phyloP scores from a whole-genome alignment of 495 filamentous ascomycete genomes.

The Neurospora tetraspora region DNA sequence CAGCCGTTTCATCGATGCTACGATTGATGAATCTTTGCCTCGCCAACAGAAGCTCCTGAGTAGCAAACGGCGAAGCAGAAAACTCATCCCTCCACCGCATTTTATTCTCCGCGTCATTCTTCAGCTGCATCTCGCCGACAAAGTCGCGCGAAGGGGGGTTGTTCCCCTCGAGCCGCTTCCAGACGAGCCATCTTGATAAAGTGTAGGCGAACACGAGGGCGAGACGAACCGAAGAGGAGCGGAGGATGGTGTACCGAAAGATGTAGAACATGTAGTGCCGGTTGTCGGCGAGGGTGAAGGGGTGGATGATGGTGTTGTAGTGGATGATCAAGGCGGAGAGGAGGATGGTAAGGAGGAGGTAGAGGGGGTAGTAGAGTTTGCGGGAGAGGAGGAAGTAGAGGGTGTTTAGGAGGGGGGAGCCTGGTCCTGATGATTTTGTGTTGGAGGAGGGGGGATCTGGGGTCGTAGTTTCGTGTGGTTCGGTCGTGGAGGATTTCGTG shows the following conservation, averaged over 20 bases:
- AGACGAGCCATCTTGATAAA: constrained; percentile 51
- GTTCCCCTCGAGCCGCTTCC: constrained; percentile 32
- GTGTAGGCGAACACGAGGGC: constrained; percentile 44
- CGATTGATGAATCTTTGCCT: neutral
- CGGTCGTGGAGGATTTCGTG: neutral
- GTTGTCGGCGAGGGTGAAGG: constrained; percentile 94
- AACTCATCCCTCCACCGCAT: neutral
- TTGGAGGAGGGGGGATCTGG: neutral
- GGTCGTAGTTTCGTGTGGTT: too few relatives aligned
- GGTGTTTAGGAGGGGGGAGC: neutral
- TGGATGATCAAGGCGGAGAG: constrained; percentile 44
- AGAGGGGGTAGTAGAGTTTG: constrained; percentile 13
- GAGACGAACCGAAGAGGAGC: constrained; percentile 55
- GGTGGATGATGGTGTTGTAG: constrained; percentile 88
- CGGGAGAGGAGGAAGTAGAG: constrained; percentile 3
- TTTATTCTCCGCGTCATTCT: neutral
- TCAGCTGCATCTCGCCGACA: neutral
- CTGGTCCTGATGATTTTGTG: neutral
- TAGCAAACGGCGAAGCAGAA: neutral
- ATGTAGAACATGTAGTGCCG: constrained; percentile 95
- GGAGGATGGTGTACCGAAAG: constrained; percentile 71
- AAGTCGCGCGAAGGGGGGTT: neutral
- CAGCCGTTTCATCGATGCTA: neutral
- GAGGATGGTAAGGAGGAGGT: constrained; percentile 16
- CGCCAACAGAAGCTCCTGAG: neutral